Percentiles rank a stretch among this genome's conserved stretches.
Evolutionary conservation across 169 alveolate species (phyloP).

Genomic region (Cryptosporidium ubiquitum): DNA sequence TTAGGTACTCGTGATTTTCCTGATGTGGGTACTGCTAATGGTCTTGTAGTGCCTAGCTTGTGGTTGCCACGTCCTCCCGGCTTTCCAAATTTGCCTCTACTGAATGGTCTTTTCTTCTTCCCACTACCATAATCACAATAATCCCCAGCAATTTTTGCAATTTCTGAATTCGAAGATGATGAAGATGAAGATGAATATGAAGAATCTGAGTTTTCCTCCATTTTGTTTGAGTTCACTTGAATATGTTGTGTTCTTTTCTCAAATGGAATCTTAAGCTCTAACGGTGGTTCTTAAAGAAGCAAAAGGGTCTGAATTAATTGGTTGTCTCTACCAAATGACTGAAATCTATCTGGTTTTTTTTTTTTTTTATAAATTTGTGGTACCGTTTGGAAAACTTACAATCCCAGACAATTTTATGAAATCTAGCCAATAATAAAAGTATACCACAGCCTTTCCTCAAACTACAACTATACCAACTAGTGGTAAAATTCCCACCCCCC

Average conservation of each 20-base stretch:
- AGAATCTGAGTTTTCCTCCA: background rate
- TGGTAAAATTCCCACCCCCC: background rate
- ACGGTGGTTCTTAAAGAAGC: background rate
- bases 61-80: background rate
- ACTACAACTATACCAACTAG: background rate
- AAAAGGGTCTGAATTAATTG: background rate
- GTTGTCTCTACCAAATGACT: background rate
- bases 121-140: background rate
- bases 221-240: too few relatives aligned
- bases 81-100: background rate
- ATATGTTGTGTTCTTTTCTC: too few relatives aligned
- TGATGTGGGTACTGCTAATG: background rate
- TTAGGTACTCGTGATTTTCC: too few relatives aligned
- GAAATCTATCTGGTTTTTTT: too few relatives aligned
- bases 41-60: too few relatives aligned
- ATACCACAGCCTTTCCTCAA: background rate
- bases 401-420: too few relatives aligned
- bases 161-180: background rate
- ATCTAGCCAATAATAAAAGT: too few relatives aligned
- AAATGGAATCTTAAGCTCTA: too few relatives aligned
- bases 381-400: background rate
- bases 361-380: too few relatives aligned
- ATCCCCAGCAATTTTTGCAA: background rate
- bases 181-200: background rate
- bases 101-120: background rate